Conservation (phyloP, 176 grass and related monocot genomes). For the Zea luxurians region DNA sequence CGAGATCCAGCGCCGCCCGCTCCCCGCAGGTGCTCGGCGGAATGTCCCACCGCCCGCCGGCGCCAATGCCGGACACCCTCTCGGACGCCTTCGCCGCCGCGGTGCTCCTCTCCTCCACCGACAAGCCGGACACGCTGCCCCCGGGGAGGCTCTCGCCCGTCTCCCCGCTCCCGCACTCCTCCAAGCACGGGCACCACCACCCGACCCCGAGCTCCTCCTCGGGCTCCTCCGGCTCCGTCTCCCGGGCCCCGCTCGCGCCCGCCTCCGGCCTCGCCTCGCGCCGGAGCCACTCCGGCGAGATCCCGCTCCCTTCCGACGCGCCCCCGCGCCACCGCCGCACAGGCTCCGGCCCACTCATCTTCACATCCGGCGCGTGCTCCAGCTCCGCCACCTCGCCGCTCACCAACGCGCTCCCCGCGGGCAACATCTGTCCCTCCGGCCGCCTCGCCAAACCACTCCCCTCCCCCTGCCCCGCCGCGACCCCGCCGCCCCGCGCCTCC, state of each 20-base stretch:
- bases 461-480: conserved; percentile 29
- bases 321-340: conserved; percentile 67
- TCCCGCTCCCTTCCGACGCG: conserved; percentile 46
- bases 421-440: conserved; percentile 91
- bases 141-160: conserved; percentile 61
- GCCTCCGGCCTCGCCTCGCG: conserved; percentile 54
- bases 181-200: conserved; percentile 28
- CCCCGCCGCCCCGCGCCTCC: conserved; percentile 42
- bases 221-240: conserved; percentile 68
- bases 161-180: conserved; percentile 59
- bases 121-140: conserved; percentile 69
- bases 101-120: conserved; percentile 56
- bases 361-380: conserved; percentile 52
- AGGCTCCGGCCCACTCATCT: conserved; percentile 82
- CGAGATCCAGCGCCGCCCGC: conserved; percentile 14
- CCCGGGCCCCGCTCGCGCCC: conserved; percentile 3
- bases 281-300: conserved; percentile 79
- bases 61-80: conserved; percentile 51
- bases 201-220: conserved; percentile 67
- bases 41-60: conserved; percentile 58
- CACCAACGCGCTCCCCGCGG: conserved; percentile 65
- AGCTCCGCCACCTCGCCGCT: conserved; percentile 73
- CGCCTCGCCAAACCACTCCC: conserved; percentile 60
- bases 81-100: conserved; percentile 63
- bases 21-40: conserved; percentile 28